Evolutionary conservation across 805 yeast species (phyloP), one percentile per base, ranked within the genome.

Genomic region (Yamadazyma nakazawae): DNA sequence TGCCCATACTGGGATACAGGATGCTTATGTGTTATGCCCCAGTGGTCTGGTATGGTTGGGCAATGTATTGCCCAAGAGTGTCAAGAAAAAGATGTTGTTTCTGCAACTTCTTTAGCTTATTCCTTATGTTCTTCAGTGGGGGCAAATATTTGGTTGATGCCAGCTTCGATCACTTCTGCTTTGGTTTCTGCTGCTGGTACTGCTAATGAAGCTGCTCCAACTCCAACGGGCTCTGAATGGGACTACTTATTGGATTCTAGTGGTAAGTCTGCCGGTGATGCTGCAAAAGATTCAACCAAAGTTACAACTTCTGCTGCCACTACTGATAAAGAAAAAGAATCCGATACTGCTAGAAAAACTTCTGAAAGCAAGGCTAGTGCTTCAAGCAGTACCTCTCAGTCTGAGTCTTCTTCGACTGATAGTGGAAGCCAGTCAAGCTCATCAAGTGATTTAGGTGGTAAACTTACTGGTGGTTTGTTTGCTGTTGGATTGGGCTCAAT

Each of bases 1-100:
- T 75, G 80, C 52, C 80, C 80, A 39, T 72, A 74, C 57, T 74
- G 78, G 78, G 79, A 74, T 53, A 71, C 78, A 25, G 79, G 79
- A 8, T 74, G 79, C 50, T 63, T 74, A 41, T 74, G 79, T 50
- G 74, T 73, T 26, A 72, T 74, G 75, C 72, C 76, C 13, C 71
- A 66, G 50, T 74, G 74, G 73, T 63, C 69, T 32, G 75, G 75
- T 6, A 47, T 54, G 44, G 78, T 74, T 10, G 79, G 67, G 19
- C 63, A 63, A 34, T 74, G 79, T 55, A 54, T 74, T 45, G 76
- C 74, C 26, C 47, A 56, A 16, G 51, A 56, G 24, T 74, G 79
- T 55, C 25, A 50, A 4, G 77, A 72, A 16, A 30, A 49, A 1
- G 76, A 59, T 40, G 70, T 74, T 17, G 62, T 47, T 19, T 43